phyloP scores from a whole-genome alignment of 441 rosid species.

The Pelargonium australe region DNA sequence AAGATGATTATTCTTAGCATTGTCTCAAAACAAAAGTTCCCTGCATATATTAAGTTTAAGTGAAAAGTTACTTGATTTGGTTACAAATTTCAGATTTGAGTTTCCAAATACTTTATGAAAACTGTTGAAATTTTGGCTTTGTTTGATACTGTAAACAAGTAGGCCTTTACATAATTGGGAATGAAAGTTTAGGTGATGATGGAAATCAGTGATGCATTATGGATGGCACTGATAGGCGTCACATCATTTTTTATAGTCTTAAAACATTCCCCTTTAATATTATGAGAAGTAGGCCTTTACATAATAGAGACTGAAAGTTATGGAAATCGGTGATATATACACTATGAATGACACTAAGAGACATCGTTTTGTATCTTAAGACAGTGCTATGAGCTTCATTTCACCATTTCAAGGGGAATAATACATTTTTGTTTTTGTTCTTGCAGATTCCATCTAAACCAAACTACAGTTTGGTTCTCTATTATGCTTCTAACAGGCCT shows the following conservation, averaged over 20 bases:
- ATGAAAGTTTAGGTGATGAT: background rate
- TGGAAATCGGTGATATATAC: background rate
- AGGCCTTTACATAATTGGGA: background rate
- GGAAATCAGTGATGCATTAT: background rate
- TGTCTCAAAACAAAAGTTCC: no score
- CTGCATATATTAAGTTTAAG: no score
- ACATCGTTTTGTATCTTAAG: slow-evolving; percentile 1
- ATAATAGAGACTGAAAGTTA: slow-evolving; percentile 1
- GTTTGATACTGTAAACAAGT: slow-evolving; percentile 2
- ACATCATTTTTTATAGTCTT: no score
- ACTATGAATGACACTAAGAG: slow-evolving; percentile 6
- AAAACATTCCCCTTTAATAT: no score
- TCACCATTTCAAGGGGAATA: slow-evolving; percentile 7
- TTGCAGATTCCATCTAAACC: slow-evolving; percentile 84
- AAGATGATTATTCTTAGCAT: background rate
- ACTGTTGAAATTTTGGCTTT: background rate
- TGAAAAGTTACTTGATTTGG: no score
- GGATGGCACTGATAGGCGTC: background rate
- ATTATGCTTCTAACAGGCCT: slow-evolving; percentile 76
- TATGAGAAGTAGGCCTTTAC: slow-evolving; percentile 2
- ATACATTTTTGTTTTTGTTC: background rate
- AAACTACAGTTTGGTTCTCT: slow-evolving; percentile 73
- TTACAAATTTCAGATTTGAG: no score
- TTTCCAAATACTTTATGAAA: no score
- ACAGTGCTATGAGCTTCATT: background rate